Percentiles rank a stretch among this genome's conserved stretches.
Evolutionary conservation across 23 red algal genomes (phyloP).

Genomic region (Gracilaria gracilis): DNA sequence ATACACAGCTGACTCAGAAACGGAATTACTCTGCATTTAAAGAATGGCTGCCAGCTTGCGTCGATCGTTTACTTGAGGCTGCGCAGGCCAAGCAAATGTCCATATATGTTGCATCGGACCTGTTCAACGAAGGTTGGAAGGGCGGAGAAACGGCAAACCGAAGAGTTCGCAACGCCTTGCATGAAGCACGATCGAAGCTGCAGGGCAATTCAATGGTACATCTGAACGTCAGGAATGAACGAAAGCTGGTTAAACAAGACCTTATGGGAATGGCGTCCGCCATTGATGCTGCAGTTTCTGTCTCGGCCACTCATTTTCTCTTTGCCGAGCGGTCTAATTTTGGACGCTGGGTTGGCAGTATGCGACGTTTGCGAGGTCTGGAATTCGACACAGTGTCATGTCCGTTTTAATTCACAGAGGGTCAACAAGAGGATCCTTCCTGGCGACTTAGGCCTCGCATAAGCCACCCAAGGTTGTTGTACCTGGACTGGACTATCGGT

Average conservation of each 20-base stretch:
- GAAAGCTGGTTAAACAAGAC: conserved; percentile 5
- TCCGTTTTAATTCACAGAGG: too few species aligned
- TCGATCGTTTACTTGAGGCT: too few species aligned
- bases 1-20: too few species aligned
- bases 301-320: conserved; percentile 31
- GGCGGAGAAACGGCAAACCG: conserved; percentile 18
- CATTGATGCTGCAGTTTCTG: conserved; percentile 23
- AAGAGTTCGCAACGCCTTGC: not conserved
- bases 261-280: conserved; percentile 32
- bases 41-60: too few species aligned
- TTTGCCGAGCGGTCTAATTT: conserved; percentile 39
- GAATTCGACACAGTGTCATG: too few species aligned
- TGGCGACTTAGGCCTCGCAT: too few species aligned
- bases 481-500: too few species aligned
- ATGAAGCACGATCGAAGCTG: not conserved
- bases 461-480: too few species aligned
- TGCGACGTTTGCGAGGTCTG: too few species aligned
- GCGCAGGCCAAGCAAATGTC: too few species aligned
- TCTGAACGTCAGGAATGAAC: not conserved
- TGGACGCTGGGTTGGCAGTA: conserved; percentile 33
- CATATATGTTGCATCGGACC: conserved; percentile 29
- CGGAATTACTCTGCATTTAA: too few species aligned
- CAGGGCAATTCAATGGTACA: not conserved
- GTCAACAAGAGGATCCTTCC: too few species aligned
- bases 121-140: conserved; percentile 60